Conservation (phyloP, 2,329 filamentous ascomycete species). For the Colletotrichum sp. region DNA sequence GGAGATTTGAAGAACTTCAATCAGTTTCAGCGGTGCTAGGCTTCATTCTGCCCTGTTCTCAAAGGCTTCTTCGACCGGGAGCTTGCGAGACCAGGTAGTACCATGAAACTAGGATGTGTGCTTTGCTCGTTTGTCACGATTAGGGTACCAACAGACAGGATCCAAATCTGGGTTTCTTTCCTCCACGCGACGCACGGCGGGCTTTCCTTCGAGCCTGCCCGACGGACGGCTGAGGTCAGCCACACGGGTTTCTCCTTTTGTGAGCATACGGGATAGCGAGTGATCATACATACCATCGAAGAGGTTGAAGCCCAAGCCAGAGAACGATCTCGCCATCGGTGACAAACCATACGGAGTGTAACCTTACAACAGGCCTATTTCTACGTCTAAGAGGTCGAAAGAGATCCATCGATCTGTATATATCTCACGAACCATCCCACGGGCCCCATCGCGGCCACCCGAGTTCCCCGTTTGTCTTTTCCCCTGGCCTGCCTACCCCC, state of each 20-base stretch:
- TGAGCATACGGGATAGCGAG: background rate
- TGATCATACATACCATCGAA: background rate
- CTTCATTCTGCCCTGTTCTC: background rate
- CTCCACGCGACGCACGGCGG: background rate
- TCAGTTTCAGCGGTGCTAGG: background rate
- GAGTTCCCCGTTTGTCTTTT: background rate
- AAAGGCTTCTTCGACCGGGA: background rate
- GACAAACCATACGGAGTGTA: background rate
- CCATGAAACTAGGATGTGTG: background rate
- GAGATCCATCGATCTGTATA: background rate
- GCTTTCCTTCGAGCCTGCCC: background rate
- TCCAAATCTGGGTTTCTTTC: background rate
- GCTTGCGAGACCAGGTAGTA: background rate
- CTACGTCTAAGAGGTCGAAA: background rate
- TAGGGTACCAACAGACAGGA: background rate
- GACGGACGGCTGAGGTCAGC: background rate
- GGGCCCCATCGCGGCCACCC: background rate
- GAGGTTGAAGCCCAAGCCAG: background rate
- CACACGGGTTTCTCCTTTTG: background rate
- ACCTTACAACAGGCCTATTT: background rate
- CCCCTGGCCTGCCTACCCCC: background rate
- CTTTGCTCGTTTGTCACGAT: background rate
- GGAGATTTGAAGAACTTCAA: background rate
- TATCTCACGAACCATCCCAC: background rate
- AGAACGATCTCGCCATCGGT: background rate